A percentile compares a stretch with the other conserved stretches of the same genome.
phyloP scores from a whole-genome alignment of 2,329 filamentous ascomycete species.

The Didymella sp. region DNA sequence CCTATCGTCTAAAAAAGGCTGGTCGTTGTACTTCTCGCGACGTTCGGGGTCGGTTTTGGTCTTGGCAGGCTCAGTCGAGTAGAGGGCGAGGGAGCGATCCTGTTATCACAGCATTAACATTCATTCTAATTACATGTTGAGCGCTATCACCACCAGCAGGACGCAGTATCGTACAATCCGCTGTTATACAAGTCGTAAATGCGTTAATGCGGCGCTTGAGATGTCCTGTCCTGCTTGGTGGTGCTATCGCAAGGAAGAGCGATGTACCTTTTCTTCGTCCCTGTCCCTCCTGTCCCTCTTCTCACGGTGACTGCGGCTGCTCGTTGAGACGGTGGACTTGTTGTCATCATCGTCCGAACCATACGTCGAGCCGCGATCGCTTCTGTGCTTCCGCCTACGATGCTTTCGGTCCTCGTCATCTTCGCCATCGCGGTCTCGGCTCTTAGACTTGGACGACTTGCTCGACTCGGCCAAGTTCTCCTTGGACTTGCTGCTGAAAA shows the following conservation, averaged over 20 bases:
- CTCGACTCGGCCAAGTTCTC: slow-evolving; percentile 46
- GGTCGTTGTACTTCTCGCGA: slow-evolving; percentile 45
- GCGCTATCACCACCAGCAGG: slow-evolving; percentile 20
- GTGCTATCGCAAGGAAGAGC: slow-evolving; percentile 39
- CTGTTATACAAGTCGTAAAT: slow-evolving; percentile 1
- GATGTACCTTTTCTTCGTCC: slow-evolving; percentile 49
- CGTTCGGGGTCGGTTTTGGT: slow-evolving; percentile 31
- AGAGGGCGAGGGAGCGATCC: slow-evolving; percentile 41
- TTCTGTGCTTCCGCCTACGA: slow-evolving; percentile 54
- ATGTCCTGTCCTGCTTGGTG: slow-evolving; percentile 3
- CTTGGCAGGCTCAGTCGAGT: slow-evolving; percentile 36
- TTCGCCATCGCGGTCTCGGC: slow-evolving; percentile 37
- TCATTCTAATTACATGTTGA: slow-evolving; percentile 41
- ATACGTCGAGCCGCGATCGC: slow-evolving; percentile 49
- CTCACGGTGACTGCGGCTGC: slow-evolving; percentile 48
- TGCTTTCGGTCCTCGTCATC: slow-evolving; percentile 53
- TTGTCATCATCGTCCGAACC: slow-evolving; percentile 50
- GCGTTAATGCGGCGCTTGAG: background rate
- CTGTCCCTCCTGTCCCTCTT: slow-evolving; percentile 50
- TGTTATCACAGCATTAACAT: slow-evolving; percentile 42
- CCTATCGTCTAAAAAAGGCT: slow-evolving; percentile 71
- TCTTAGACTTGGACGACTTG: slow-evolving; percentile 43
- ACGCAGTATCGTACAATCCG: background rate
- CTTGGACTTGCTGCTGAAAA: slow-evolving; percentile 56
- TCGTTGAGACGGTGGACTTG: slow-evolving; percentile 45